Percentiles rank a stretch among this genome's conserved stretches.
Conservation (phyloP, 192 early-diverging fungal genomes). For the Coemansia brasiliensis region DNA sequence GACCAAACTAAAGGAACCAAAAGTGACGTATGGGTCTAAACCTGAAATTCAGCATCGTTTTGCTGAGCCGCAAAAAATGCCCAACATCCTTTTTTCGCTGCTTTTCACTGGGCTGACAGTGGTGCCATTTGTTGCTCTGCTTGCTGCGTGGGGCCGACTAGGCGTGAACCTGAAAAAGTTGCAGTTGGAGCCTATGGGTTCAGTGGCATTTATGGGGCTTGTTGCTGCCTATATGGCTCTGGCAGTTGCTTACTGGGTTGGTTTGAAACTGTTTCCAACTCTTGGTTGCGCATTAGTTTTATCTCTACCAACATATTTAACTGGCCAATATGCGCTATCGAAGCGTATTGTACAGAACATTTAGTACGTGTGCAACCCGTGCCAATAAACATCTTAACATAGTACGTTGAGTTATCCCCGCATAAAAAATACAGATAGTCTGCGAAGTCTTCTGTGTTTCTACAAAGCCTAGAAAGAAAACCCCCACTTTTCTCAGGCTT, state of each 20-base stretch:
- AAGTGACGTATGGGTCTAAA: slow-evolving; percentile 18
- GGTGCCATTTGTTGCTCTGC: slow-evolving; percentile 28
- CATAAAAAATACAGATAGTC: no score
- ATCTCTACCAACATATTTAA: slow-evolving; percentile 50
- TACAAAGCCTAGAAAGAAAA: no score
- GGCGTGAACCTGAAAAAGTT: slow-evolving; percentile 37
- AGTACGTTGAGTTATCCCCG: no score
- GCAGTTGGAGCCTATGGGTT: slow-evolving; percentile 22
- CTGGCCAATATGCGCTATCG: slow-evolving; percentile 42
- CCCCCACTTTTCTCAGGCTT: no score
- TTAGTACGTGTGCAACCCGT: background rate
- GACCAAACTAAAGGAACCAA: background rate
- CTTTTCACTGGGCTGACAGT: slow-evolving; percentile 22
- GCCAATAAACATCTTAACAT: background rate
- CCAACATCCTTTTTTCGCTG: slow-evolving; percentile 33
- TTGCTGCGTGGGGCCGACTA: slow-evolving; percentile 31
- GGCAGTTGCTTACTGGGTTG: slow-evolving; percentile 53
- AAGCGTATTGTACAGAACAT: slow-evolving; percentile 24
- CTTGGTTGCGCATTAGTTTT: slow-evolving; percentile 46
- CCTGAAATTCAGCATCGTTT: slow-evolving; percentile 48
- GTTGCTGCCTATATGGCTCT: slow-evolving; percentile 44
- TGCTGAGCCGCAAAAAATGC: slow-evolving; percentile 46
- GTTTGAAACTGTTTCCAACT: slow-evolving; percentile 42
- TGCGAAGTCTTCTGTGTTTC: background rate
- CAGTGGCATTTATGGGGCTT: slow-evolving; percentile 35